Evolutionary conservation across 768 basidiomycete species (phyloP), one percentile per base, ranked within the genome.

Genomic region (Amanita polypyramis): DNA sequence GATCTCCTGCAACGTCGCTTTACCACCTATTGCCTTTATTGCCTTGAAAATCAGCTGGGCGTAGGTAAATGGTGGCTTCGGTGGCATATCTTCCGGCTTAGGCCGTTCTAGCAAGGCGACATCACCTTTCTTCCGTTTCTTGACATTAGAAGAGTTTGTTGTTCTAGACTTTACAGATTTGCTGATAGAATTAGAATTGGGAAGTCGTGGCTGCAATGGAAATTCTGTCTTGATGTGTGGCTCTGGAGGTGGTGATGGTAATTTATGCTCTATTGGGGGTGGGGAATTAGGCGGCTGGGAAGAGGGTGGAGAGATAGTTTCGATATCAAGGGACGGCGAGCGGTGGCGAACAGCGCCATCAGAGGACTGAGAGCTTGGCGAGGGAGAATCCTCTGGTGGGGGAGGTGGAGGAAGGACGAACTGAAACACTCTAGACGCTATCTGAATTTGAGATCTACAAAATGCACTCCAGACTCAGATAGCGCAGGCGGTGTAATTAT

Each of bases 371-470:
- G 87, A 87, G 49, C 82, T 87, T 1, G 85, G 86, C 3, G 86
- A 85, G 6, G 84, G 85, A 6, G 84, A 81, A 60, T 88, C 83
- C 60, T 88, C 85, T 35, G 84, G 82, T 5, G 77, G 76, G 30
- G 82, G 77, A 0, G 87, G 82, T 1, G 93, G 93, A 29, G 96
- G 96, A 11, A 99, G 81, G 48, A 97, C 82, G 59, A 99, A 99
- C 62, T 92, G 85, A 66, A 99, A 99, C 20, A 90, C 92, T 51
- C 95, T 84, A 23, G 95, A 93, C 17, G 95, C 90, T 59, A 99
- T 98, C 70, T 97, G 93, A 51, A 96, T 89, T 67, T 90, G 88
- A 47, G 93, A 92, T 61, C 93, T 93, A 56, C 52, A 14, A 49
- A 46, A 59, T 23, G 32, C n/a, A 36, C 39, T 45, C 54, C 46